Evolutionary conservation across 441 rosid species (phyloP).

Genomic region (Euphorbia celastroides): DNA sequence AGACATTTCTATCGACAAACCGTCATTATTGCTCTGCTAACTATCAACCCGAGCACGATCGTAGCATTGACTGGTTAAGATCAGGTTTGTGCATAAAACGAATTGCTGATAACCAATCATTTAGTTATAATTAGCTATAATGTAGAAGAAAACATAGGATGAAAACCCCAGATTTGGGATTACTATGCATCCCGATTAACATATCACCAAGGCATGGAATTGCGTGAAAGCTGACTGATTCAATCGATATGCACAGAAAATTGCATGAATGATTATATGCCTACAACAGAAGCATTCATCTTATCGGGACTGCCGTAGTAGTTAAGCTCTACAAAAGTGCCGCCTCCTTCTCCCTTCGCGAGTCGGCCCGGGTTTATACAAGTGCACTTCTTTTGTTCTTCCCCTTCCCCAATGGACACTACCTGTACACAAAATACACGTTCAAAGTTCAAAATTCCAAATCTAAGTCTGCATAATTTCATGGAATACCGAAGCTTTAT

Average conservation of each 20-base stretch:
- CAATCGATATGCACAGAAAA: no score
- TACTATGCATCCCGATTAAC: conserved; percentile 1
- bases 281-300: conserved; percentile 56
- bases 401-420: conserved; percentile 54
- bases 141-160: background rate
- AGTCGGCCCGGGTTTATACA: conserved; percentile 94
- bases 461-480: background rate
- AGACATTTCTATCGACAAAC: no score
- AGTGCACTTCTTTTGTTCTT: conserved; percentile 53
- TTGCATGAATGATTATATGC: conserved; percentile 43
- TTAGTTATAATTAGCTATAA: background rate
- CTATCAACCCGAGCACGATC: no score
- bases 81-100: background rate
- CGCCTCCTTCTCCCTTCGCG: conserved; percentile 89
- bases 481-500: conserved; percentile 3
- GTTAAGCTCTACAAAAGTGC: conserved; percentile 78
- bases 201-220: background rate
- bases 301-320: conserved; percentile 56
- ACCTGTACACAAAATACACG: conserved; percentile 33
- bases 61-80: background rate
- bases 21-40: no score
- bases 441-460: background rate
- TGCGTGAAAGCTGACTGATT: no score
- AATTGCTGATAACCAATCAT: background rate
- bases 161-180: background rate